phyloP scores from a whole-genome alignment of 345 rosid species.

The Brassica juncea region DNA sequence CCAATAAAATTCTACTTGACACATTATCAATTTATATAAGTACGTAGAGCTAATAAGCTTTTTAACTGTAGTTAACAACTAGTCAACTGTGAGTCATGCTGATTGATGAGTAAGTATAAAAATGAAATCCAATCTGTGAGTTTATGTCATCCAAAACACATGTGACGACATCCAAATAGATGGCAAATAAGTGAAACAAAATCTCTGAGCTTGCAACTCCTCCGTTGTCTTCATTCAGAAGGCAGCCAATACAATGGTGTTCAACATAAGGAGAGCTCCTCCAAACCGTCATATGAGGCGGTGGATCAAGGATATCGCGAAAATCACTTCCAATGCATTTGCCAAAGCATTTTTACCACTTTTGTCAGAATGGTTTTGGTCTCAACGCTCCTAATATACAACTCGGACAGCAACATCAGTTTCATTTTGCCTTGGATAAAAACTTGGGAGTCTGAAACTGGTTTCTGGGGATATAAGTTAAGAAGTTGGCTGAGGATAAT shows the following conservation, averaged over 20 bases:
- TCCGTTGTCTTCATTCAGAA: neutral
- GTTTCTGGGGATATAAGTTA: too few species aligned
- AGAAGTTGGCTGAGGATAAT: too few species aligned
- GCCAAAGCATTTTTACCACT: neutral
- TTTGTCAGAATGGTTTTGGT: neutral
- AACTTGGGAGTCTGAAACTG: too few species aligned
- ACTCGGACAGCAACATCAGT: too few species aligned
- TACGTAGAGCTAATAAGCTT: too few species aligned
- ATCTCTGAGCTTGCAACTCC: neutral
- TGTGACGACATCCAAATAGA: neutral
- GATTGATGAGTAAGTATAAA: too few species aligned
- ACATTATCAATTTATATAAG: neutral
- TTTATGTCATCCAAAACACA: neutral
- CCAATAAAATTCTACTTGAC: neutral
- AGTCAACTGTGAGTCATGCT: too few species aligned
- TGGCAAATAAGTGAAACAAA: neutral
- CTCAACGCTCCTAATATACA: neutral
- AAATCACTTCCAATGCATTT: neutral
- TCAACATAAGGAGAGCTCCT: neutral
- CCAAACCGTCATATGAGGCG: neutral
- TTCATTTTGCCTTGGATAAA: neutral
- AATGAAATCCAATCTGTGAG: too few species aligned
- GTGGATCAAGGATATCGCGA: neutral
- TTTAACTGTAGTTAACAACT: too few species aligned
- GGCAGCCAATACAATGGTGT: too few species aligned